These are phyloP conservation scores for Clarireedia hainanense DNA, from an alignment of 2,329 filamentous ascomycete species.

Conservation along the genomic window DNA sequence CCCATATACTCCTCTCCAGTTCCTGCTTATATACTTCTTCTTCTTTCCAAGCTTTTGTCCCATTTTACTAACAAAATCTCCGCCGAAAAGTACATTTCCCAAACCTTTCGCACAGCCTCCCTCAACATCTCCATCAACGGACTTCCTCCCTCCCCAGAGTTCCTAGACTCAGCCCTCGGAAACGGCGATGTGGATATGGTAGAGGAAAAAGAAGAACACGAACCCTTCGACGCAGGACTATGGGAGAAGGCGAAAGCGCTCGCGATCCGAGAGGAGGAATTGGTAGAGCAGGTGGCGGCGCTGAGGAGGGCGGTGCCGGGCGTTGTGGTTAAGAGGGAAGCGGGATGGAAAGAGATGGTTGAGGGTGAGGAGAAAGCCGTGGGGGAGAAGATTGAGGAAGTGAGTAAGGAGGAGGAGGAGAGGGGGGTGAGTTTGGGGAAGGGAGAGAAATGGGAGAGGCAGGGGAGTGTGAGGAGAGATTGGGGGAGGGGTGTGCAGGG, in stretches of 20 bases:
- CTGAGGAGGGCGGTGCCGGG: constrained; percentile 21
- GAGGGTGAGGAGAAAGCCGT: constrained; percentile 17
- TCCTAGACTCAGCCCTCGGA: constrained; percentile 29
- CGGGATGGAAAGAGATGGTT: constrained; percentile 14
- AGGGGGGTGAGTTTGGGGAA: constrained; percentile 4
- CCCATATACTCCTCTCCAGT: background rate
- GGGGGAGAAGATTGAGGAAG: constrained; percentile 8
- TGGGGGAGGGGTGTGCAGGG: constrained; percentile 43
- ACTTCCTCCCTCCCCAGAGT: constrained; percentile 32
- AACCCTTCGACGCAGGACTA: constrained; percentile 52
- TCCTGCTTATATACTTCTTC: background rate
- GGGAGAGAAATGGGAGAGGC: constrained; percentile 36
- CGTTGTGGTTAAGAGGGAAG: constrained; percentile 15
- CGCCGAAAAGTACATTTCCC: constrained; percentile 47
- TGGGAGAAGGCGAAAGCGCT: constrained; percentile 52
- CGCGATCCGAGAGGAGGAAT: constrained; percentile 54
- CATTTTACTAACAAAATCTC: background rate
- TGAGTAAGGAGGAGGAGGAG: constrained; percentile 8
- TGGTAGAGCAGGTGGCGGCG: constrained; percentile 54
- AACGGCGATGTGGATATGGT: constrained; percentile 1
- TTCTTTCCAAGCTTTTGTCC: background rate
- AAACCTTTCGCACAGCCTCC: constrained; percentile 50
- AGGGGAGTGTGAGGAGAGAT: constrained; percentile 37
- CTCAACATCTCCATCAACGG: constrained; percentile 59
- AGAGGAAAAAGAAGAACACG: constrained; percentile 38